Evolutionary conservation across 176 grass and related monocot species (phyloP).

Genomic region (Carex parvula): DNA sequence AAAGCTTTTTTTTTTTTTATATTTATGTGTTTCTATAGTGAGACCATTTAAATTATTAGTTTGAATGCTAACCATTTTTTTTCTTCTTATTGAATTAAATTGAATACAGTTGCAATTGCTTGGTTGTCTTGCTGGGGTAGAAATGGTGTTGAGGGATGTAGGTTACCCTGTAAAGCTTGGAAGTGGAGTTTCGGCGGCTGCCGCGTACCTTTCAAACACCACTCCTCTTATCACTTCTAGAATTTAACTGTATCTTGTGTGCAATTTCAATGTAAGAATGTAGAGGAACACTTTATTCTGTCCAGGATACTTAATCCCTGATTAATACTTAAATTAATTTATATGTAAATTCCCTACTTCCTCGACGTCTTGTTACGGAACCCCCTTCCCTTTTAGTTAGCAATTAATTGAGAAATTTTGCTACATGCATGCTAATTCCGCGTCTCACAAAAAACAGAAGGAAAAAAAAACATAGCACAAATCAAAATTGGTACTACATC

Average conservation of each 20-base stretch:
- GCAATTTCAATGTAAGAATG: conserved; percentile 29
- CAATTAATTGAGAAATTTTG: neutral
- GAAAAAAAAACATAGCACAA: neutral
- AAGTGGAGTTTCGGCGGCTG: conserved; percentile 76
- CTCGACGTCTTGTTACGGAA: neutral
- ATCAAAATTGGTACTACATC: conserved; percentile 1
- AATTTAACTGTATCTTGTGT: conserved; percentile 46
- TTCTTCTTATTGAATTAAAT: neutral
- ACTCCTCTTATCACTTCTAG: conserved; percentile 79
- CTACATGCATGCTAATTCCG: neutral
- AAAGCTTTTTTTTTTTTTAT: neutral
- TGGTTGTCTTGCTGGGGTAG: conserved; percentile 77
- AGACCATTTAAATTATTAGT: neutral
- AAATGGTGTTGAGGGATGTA: conserved; percentile 93
- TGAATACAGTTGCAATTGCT: conserved; percentile 77
- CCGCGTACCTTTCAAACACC: conserved; percentile 68
- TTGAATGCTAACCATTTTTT: neutral
- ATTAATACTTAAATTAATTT: conserved; percentile 27
- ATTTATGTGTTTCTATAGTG: neutral
- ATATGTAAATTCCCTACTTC: conserved; percentile 53
- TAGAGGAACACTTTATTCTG: conserved; percentile 8
- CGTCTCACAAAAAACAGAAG: neutral
- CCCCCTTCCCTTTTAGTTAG: neutral
- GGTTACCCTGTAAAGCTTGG: conserved; percentile 93
- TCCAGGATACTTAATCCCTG: conserved; percentile 28